phyloP scores from a whole-genome alignment of 192 early-diverging fungal species.

The Radiomyces spectabilis region DNA sequence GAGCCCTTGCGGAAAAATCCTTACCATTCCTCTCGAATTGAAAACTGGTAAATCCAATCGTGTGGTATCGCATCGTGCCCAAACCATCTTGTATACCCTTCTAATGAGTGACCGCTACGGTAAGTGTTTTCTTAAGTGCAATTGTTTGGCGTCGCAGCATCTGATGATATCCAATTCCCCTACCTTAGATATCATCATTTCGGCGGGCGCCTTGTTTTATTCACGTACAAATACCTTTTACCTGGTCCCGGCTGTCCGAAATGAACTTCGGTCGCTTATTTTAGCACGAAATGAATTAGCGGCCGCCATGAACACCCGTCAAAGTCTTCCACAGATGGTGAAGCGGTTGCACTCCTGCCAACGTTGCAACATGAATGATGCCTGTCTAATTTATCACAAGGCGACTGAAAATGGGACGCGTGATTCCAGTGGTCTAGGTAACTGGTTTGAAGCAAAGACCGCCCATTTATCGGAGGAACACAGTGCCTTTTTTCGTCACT shows the following conservation, averaged over 20 bases:
- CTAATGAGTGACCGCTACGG: slow-evolving; percentile 79
- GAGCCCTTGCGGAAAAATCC: not conserved
- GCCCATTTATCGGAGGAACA: slow-evolving; percentile 52
- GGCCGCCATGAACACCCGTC: slow-evolving; percentile 28
- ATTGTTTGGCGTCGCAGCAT: too few relatives aligned
- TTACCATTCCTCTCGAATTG: slow-evolving; percentile 79
- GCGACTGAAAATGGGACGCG: slow-evolving; percentile 61
- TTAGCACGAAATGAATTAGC: slow-evolving; percentile 73
- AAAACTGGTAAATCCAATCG: slow-evolving; percentile 66
- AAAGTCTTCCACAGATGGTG: slow-evolving; percentile 64
- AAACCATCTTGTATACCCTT: slow-evolving; percentile 79
- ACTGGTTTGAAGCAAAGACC: slow-evolving; percentile 55
- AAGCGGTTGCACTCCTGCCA: slow-evolving; percentile 53
- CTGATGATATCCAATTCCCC: too few relatives aligned
- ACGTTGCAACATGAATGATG: slow-evolving; percentile 53
- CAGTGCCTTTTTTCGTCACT: slow-evolving; percentile 68
- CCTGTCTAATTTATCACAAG: slow-evolving; percentile 69
- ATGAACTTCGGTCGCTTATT: slow-evolving; percentile 69
- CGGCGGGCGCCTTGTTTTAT: slow-evolving; percentile 75
- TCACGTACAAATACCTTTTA: slow-evolving; percentile 59
- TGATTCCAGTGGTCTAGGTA: slow-evolving; percentile 46
- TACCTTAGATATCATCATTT: too few relatives aligned
- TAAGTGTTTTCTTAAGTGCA: too few relatives aligned
- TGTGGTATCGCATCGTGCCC: slow-evolving; percentile 66
- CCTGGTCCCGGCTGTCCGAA: slow-evolving; percentile 45